Base-by-base conservation (phyloP, 192 early-diverging fungal genomes). In the Coemansia sp. region DNA sequence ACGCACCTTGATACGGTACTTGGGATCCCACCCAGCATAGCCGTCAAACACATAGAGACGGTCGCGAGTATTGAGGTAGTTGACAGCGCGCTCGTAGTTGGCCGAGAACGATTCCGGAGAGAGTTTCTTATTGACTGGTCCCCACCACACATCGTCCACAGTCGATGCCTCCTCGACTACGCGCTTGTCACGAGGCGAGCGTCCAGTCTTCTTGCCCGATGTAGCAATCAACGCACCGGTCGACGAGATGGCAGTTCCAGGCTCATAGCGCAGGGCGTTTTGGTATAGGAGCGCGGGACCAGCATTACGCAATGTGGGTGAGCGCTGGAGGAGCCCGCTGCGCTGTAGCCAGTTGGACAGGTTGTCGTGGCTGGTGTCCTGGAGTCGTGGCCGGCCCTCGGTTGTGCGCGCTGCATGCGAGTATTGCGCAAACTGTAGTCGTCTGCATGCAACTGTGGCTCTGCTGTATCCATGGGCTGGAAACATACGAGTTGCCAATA, bases 21-120 rank as follows among this genome's bases (percentile, higher is more conserved):
- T 94, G 72, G 94, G 91, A 78, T 98, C 97, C 97, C 97, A 98
- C 20, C 97, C 97, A 61, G 97, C 97, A 64, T 84, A 98, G 18
- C 94, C 97, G 82, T 98, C 97, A 83, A 98, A 93, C 66, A 98
- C 94, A 70, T 95, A 96, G 50, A 97, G 88, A 64, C 92, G 90
- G 35, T 87, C 84, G 65, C 94, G 92, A 60, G 95, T 95, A 87
- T 98, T 98, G 64, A 98, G 86, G 87, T 97, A 98, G 87, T 95
- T 94, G 70, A 92, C 86, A 53, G 95, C 95, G 66, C 93, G 90
- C 85, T 98, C 93, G 71, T 94, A 93, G 89, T 98, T 98, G 78
- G 92, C 92, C 69, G 93, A 87, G 84, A 98, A 98, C 10, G 89
- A 81, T 30, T 85, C 75, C 70, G 88, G 86, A 20, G 84, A 87